A percentile compares a stretch with the other conserved stretches of the same genome.
Conservation (phyloP, 305 asterid genomes). For the Fraxinus ornus region DNA sequence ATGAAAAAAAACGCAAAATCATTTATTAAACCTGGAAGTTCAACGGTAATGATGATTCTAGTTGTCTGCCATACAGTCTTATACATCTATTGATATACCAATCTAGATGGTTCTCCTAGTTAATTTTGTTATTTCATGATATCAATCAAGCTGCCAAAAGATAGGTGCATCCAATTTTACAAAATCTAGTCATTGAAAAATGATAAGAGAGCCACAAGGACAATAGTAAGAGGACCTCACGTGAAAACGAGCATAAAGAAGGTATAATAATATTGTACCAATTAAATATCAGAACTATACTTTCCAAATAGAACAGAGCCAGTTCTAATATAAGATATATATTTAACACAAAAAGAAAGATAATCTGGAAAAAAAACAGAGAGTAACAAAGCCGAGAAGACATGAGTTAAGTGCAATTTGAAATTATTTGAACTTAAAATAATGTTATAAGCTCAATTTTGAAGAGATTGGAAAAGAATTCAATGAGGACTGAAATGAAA, state of each 20-base stretch:
- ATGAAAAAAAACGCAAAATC: conserved; percentile 18
- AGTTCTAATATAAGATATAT: neutral
- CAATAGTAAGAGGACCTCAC: neutral
- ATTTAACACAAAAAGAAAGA: neutral
- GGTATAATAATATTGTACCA: neutral
- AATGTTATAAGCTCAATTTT: conserved; percentile 13
- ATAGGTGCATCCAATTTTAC: neutral
- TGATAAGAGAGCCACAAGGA: neutral
- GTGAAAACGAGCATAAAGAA: neutral
- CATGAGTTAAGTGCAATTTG: neutral
- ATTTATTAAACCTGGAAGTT: conserved; percentile 14
- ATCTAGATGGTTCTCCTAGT: conserved; percentile 6
- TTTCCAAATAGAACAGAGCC: neutral
- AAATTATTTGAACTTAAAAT: neutral
- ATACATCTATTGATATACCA: neutral
- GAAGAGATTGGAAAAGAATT: neutral
- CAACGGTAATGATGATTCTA: neutral
- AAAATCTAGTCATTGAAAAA: conserved; percentile 1
- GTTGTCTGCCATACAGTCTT: neutral
- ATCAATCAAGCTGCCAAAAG: neutral
- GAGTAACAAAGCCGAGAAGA: neutral
- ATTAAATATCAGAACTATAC: neutral
- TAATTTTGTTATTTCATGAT: conserved; percentile 1
- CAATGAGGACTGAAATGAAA: neutral
- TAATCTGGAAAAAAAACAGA: neutral